phyloP scores from a whole-genome alignment of 306 rosid genomes.

The Cyclanthera cordifolia region DNA sequence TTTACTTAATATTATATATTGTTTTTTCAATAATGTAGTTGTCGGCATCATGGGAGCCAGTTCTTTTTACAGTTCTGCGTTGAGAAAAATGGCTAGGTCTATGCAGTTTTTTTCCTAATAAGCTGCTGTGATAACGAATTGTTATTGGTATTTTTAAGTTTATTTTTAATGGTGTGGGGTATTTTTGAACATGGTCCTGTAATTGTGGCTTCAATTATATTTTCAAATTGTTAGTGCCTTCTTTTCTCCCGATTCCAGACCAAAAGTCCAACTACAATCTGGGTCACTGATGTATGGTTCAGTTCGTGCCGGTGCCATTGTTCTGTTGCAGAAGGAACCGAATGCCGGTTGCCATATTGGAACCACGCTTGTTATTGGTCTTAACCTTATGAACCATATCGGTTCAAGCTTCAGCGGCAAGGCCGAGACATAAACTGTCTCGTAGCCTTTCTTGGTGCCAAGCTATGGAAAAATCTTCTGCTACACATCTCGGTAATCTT shows the following conservation, averaged over 20 bases:
- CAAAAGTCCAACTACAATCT: neutral
- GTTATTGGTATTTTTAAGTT: neutral
- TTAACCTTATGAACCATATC: neutral
- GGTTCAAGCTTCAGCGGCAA: neutral
- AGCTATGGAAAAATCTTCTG: neutral
- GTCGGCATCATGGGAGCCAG: constrained; percentile 51
- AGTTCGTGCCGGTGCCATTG: neutral
- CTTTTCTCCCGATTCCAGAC: neutral
- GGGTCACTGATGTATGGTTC: neutral
- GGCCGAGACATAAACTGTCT: neutral
- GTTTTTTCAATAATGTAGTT: constrained; percentile 51
- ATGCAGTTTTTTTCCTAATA: too few relatives aligned
- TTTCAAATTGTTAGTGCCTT: neutral
- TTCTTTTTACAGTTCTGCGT: constrained; percentile 44
- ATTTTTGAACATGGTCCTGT: neutral
- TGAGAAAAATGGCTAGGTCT: constrained; percentile 70
- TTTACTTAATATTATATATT: neutral
- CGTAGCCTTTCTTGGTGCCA: neutral
- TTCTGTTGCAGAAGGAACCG: neutral
- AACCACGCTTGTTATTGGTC: neutral
- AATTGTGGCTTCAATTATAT: neutral
- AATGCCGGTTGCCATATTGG: neutral
- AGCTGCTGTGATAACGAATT: neutral
- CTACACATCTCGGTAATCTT: neutral
- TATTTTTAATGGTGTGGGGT: neutral